Percentiles rank a stretch among this genome's conserved stretches.
Conservation (phyloP, 495 filamentous ascomycete genomes). For the Lepraria neglecta region DNA sequence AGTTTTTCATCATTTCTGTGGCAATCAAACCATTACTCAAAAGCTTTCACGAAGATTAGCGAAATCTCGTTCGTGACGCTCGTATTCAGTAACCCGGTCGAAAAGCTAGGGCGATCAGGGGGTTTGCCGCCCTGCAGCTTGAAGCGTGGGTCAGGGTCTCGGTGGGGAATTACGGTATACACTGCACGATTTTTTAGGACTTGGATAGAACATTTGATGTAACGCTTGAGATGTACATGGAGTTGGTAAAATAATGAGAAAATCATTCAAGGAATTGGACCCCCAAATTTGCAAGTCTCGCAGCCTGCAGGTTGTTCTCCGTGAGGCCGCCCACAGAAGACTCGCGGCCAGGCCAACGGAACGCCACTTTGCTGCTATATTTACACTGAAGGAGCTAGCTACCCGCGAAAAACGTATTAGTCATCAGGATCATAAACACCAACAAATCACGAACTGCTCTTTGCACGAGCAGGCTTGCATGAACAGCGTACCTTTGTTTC, state of each 20-base stretch:
- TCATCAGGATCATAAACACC: constrained; percentile 10
- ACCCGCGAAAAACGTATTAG: neutral
- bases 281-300: too few species aligned
- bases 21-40: neutral
- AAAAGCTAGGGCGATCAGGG: constrained; percentile 1
- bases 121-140: neutral
- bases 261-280: too few species aligned
- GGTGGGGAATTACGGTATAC: neutral
- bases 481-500: neutral
- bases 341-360: constrained; percentile 2
- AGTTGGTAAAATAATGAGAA: too few species aligned
- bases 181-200: too few species aligned
- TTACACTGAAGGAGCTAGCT: neutral
- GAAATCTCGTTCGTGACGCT: neutral
- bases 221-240: too few species aligned
- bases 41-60: neutral
- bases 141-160: neutral
- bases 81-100: neutral
- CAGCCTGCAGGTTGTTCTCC: too few species aligned
- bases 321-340: neutral
- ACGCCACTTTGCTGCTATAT: constrained; percentile 1
- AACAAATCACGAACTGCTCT: neutral
- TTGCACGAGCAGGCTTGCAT: neutral
- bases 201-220: too few species aligned
- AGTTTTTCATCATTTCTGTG: too few species aligned